Evolutionary conservation across 2,329 filamentous ascomycete genomes (phyloP).

Genomic region (Phialemoniopsis sp.): DNA sequence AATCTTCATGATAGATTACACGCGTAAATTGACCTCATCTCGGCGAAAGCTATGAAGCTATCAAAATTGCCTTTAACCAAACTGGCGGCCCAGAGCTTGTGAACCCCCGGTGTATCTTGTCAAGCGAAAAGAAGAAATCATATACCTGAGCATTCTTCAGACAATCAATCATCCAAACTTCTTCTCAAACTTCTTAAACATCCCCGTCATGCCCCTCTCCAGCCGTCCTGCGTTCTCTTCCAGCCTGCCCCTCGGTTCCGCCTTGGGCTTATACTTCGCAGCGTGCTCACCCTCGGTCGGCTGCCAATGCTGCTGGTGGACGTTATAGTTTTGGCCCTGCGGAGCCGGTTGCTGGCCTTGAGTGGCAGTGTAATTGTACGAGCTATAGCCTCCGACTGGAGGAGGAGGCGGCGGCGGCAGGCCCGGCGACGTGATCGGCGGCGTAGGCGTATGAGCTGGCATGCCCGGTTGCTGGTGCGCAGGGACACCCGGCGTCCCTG

Average conservation of each 20-base stretch:
- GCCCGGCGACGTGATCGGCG: slow-evolving; percentile 27
- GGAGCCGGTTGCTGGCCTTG: slow-evolving; percentile 5
- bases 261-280: slow-evolving; percentile 35
- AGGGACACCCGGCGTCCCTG: slow-evolving; percentile 38
- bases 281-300: slow-evolving; percentile 59
- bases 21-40: too few species aligned
- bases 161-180: slow-evolving; percentile 53
- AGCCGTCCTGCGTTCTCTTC: slow-evolving; percentile 63
- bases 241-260: slow-evolving; percentile 45
- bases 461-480: slow-evolving; percentile 17
- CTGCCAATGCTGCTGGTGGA: slow-evolving; percentile 68
- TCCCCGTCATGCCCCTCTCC: slow-evolving; percentile 66
- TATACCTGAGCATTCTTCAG: too few species aligned
- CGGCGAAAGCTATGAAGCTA: too few species aligned
- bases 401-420: slow-evolving; percentile 39
- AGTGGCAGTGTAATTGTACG: slow-evolving; percentile 37
- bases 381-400: slow-evolving; percentile 47
- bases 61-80: too few species aligned
- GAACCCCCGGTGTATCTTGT: too few species aligned
- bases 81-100: too few species aligned
- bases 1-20: too few species aligned
- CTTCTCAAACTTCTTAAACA: slow-evolving; percentile 78
- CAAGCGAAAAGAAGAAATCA: too few species aligned
- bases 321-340: slow-evolving; percentile 40
- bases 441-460: slow-evolving; percentile 18